phyloP scores from a whole-genome alignment of 805 yeast species.

The Ogataea siamensis region DNA sequence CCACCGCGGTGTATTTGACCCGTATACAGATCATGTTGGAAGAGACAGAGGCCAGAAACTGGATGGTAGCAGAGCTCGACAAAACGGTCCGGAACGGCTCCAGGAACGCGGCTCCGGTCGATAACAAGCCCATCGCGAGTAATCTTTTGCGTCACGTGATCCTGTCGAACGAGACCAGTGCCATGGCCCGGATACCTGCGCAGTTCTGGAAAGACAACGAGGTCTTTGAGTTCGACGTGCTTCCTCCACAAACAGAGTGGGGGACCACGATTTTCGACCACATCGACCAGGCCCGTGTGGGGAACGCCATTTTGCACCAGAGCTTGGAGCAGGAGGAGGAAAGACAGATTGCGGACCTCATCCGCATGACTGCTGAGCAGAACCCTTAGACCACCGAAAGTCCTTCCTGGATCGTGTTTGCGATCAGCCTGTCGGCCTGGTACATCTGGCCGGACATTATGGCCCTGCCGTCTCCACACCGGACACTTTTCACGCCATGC shows the following conservation, averaged over 20 bases:
- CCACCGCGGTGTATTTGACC: slow-evolving; percentile 56
- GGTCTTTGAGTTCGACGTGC: slow-evolving; percentile 65
- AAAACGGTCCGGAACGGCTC: slow-evolving; percentile 20
- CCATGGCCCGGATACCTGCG: slow-evolving; percentile 68
- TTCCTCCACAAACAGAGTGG: slow-evolving; percentile 52
- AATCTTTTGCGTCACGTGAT: slow-evolving; percentile 68
- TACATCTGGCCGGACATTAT: slow-evolving; percentile 59
- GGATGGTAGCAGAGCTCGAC: slow-evolving; percentile 30
- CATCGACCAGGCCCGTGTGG: slow-evolving; percentile 46
- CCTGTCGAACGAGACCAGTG: slow-evolving; percentile 65
- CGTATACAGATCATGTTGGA: slow-evolving; percentile 58
- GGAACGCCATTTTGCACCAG: slow-evolving; percentile 37
- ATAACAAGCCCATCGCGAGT: slow-evolving; percentile 44
- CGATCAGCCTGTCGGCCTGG: slow-evolving; percentile 49
- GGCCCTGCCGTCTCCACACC: slow-evolving; percentile 52
- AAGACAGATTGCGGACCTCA: slow-evolving; percentile 23
- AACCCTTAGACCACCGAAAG: slow-evolving; percentile 35
- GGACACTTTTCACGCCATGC: slow-evolving; percentile 46
- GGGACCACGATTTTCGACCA: slow-evolving; percentile 45
- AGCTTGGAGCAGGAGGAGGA: slow-evolving; percentile 27
- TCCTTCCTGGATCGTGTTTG: slow-evolving; percentile 68
- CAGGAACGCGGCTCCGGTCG: slow-evolving; percentile 15
- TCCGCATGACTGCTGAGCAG: slow-evolving; percentile 14
- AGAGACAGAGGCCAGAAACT: slow-evolving; percentile 43
- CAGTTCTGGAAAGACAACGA: slow-evolving; percentile 60